A percentile compares a stretch with the other conserved stretches of the same genome.
phyloP scores from a whole-genome alignment of 169 alveolate species.

The Pseudocohnilembus persalinus region DNA sequence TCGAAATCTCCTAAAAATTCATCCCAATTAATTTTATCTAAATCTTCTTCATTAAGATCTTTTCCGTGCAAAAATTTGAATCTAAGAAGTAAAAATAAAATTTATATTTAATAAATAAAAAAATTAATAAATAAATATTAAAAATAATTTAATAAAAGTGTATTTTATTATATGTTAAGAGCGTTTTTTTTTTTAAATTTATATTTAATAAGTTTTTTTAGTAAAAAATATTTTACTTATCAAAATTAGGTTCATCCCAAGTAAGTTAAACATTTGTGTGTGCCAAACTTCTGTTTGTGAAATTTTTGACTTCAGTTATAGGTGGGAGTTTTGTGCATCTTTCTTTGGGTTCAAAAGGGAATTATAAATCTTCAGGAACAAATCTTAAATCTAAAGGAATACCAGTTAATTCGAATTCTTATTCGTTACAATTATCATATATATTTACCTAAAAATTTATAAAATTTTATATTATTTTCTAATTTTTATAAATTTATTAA shows the following conservation, averaged over 20 bases:
- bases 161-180: no score
- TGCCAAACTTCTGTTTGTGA: slow-evolving; percentile 87
- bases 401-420: slow-evolving; percentile 93
- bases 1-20: slow-evolving; percentile 52
- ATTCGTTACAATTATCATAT: slow-evolving; percentile 94
- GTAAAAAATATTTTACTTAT: no score
- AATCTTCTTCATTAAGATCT: slow-evolving; percentile 64
- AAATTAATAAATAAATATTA: no score
- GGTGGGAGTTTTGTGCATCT: slow-evolving; percentile 89
- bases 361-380: slow-evolving; percentile 89
- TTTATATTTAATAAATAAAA: no score
- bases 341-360: slow-evolving; percentile 92
- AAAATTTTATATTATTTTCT: no score
- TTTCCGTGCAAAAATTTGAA: slow-evolving; percentile 77
- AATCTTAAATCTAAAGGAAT: slow-evolving; percentile 93
- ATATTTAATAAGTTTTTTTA: no score
- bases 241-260: slow-evolving; percentile 95
- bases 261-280: slow-evolving; percentile 94
- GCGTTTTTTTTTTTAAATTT: no score
- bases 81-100: no score
- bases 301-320: slow-evolving; percentile 87
- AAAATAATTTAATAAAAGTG: no score
- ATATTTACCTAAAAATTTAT: slow-evolving; percentile 36
- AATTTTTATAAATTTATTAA: no score
- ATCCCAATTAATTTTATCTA: slow-evolving; percentile 69